Evolutionary conservation across 495 filamentous ascomycete genomes (phyloP), one percentile per base, ranked within the genome.

Genomic region (Pyrenula aspistea): DNA sequence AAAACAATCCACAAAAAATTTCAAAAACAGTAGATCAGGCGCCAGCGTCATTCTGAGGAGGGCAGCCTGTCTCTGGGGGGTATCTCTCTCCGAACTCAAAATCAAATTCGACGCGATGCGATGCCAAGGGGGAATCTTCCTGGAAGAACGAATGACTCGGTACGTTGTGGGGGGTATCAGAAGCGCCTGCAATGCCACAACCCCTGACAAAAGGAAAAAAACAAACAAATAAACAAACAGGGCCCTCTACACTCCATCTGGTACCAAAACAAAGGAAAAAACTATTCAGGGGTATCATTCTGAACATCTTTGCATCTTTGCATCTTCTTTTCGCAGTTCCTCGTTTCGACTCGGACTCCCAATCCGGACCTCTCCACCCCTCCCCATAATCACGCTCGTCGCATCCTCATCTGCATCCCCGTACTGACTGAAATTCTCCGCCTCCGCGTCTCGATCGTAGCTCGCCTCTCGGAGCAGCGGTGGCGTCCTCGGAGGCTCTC

Each of bases 361-460:
- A 4, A 42, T 42, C 31, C 31, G 8, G 8, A 42, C 31, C 4
- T 15, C 15, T 8, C 31, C 31, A 42, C 31, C 31, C n/a, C n/a
- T n/a, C n/a, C n/a, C n/a, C 4, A 42, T 15, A 42, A 8, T 15
- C 31, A 42, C 4, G 15, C 31, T 42, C 31, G 8, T 42, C 31
- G 31, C 31, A 42, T 42, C 31, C 31, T 42, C 31, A 4, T 42
- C 31, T 15, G 8, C 31, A 4, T 42, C 31, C 31, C 31, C 31
- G 31, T 42, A 4, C 31, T 4, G 8, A 4, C 31, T 15, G 15
- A 42, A 42, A 42, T 42, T 15, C 31, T 42, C 31, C 31, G 8
- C 15, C 58, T 81, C 81, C 0, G 86, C 86, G 62, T 91, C 87
- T 50, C 77, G 73, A 63, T 90, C 87, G 62, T 91, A 91, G 61